These are phyloP conservation scores for Dryas integrifolia DNA, from an alignment of 331 rosid species.

Conservation along the genomic window DNA sequence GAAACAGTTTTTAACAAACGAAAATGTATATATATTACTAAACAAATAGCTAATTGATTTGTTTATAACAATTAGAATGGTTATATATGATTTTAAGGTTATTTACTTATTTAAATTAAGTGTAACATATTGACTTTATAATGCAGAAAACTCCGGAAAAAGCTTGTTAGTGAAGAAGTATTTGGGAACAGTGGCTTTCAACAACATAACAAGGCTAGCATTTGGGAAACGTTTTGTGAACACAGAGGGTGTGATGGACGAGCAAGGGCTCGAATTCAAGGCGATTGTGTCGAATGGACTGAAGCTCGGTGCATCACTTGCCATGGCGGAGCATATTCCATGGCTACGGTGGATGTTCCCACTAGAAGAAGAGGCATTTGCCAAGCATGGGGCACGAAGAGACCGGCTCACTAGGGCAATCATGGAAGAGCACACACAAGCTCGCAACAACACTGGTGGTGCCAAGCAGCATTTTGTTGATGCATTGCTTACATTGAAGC, in stretches of 20 bases:
- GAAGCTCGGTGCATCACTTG: conserved; percentile 75
- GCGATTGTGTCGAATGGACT: conserved; percentile 61
- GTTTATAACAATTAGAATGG: too few species aligned
- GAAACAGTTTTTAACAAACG: too few species aligned
- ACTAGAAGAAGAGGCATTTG: conserved; percentile 64
- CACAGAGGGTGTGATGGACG: conserved; percentile 60
- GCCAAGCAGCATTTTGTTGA: conserved; percentile 47
- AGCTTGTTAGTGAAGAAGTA: conserved; percentile 48
- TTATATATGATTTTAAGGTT: too few species aligned
- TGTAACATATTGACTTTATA: not conserved
- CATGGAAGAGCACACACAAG: conserved; percentile 46
- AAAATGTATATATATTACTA: too few species aligned
- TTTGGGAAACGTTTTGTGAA: conserved; percentile 84
- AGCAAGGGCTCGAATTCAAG: conserved; percentile 74
- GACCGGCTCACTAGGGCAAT: conserved; percentile 41
- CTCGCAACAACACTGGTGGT: conserved; percentile 37
- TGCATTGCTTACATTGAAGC: conserved; percentile 61
- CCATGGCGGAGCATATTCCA: conserved; percentile 76
- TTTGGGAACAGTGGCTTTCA: conserved; percentile 79
- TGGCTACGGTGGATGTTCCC: conserved; percentile 96
- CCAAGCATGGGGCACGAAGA: conserved; percentile 40
- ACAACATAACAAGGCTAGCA: conserved; percentile 81
- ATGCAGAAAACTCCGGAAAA: conserved; percentile 55
- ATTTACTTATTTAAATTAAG: not conserved
- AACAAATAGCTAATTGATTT: too few species aligned